These are phyloP conservation scores for Acanthamoeba sp. DNA, from an alignment of 208 protist species.

Conservation along the genomic window DNA sequence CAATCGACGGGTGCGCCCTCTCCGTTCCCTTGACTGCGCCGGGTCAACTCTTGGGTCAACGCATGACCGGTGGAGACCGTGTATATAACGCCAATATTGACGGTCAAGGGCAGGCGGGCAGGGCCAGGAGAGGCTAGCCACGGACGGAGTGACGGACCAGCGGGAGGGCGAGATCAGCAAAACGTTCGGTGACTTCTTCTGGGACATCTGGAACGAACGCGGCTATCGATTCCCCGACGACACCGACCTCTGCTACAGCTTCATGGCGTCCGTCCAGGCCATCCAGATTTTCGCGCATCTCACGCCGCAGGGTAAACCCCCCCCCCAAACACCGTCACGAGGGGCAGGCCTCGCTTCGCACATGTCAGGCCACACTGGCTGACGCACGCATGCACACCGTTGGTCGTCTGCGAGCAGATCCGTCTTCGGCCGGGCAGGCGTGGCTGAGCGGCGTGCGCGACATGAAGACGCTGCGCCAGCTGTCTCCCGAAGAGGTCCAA, in stretches of 20 bases:
- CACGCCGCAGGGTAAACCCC: not conserved
- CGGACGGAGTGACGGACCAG: not conserved
- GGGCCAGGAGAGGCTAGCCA: no score
- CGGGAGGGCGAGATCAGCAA: not conserved
- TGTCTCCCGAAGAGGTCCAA: not conserved
- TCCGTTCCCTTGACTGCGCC: not conserved
- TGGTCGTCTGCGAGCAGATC: not conserved
- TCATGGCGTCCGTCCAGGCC: not conserved
- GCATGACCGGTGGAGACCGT: no score
- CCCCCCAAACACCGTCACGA: no score
- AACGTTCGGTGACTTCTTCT: constrained; percentile 33
- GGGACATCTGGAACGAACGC: not conserved
- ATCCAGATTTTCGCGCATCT: constrained; percentile 28
- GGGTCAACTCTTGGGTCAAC: not conserved
- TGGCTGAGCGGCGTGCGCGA: constrained; percentile 35
- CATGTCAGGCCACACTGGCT: no score
- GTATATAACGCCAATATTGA: no score
- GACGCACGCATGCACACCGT: not conserved
- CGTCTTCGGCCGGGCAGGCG: not conserved
- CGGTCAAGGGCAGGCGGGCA: not conserved
- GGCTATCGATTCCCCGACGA: not conserved
- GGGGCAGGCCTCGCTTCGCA: no score
- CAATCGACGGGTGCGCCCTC: not conserved
- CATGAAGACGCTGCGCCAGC: not conserved
- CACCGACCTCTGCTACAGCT: constrained; percentile 30